These are phyloP conservation scores for Suhomyces tanzawaensis DNA, from an alignment of 805 yeast species.

Conservation along the genomic window DNA sequence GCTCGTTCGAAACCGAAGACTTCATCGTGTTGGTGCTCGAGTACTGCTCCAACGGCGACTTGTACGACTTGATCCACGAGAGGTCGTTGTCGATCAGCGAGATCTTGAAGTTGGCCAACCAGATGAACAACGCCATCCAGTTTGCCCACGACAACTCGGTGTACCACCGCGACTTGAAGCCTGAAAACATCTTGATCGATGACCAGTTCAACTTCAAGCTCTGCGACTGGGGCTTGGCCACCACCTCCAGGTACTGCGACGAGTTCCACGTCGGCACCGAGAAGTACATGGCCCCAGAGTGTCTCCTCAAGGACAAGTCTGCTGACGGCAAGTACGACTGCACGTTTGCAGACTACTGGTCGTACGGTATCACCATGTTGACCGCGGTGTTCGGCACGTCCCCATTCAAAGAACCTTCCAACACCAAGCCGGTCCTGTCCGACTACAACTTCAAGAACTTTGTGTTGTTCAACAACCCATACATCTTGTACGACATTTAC, in stretches of 20 bases:
- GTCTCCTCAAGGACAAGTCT: conserved; percentile 20
- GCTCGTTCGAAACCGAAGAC: conserved; percentile 52
- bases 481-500: conserved; percentile 48
- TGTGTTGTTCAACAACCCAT: conserved; percentile 33
- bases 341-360: conserved; percentile 50
- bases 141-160: conserved; percentile 58
- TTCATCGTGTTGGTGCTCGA: conserved; percentile 61
- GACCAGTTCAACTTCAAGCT: conserved; percentile 55
- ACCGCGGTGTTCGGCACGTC: conserved; percentile 51
- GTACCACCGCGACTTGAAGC: conserved; percentile 57
- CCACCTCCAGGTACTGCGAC: conserved; percentile 18
- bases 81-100: conserved; percentile 12
- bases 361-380: conserved; percentile 50
- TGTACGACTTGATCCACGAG: conserved; percentile 53
- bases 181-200: conserved; percentile 53
- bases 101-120: conserved; percentile 30
- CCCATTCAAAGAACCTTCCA: conserved; percentile 40
- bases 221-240: conserved; percentile 57
- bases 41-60: conserved; percentile 64
- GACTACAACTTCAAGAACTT: conserved; percentile 48
- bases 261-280: conserved; percentile 54
- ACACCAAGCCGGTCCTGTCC: conserved; percentile 15
- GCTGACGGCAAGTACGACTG: conserved; percentile 35
- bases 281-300: conserved; percentile 59
- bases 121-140: conserved; percentile 50